phyloP scores from a whole-genome alignment of 1,284 basidiomycete genomes.

The Flammula alnicola region DNA sequence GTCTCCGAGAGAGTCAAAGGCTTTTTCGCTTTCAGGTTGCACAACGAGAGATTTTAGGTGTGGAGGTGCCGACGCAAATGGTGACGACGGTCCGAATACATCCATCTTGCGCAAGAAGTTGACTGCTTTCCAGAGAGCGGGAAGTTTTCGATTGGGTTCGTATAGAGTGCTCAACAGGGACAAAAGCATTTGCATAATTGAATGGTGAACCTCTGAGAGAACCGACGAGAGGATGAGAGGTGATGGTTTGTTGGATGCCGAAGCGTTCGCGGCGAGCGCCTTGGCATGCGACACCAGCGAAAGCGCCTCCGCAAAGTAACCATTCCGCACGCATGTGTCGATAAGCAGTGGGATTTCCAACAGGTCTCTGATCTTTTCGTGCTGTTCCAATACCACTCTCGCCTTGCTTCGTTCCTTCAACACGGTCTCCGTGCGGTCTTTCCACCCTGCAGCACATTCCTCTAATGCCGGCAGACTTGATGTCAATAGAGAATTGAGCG shows the following conservation, averaged over 20 bases:
- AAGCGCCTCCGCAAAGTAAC: slow-evolving; percentile 89
- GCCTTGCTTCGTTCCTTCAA: slow-evolving; percentile 71
- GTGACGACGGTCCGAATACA: slow-evolving; percentile 39
- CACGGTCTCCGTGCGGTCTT: slow-evolving; percentile 42
- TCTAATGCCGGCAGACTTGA: slow-evolving; percentile 76
- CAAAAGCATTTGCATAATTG: slow-evolving; percentile 74
- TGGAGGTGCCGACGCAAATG: slow-evolving; percentile 24
- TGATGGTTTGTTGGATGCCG: slow-evolving; percentile 41
- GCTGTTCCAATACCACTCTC: slow-evolving; percentile 83
- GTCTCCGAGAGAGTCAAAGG: slow-evolving; percentile 24
- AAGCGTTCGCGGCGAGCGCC: slow-evolving; percentile 34
- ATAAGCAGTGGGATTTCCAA: slow-evolving; percentile 90
- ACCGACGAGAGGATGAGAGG: slow-evolving; percentile 62
- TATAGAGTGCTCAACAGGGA: slow-evolving; percentile 82
- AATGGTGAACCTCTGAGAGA: slow-evolving; percentile 74
- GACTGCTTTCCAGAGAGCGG: slow-evolving; percentile 86
- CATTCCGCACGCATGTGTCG: slow-evolving; percentile 90
- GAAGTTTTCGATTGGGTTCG: slow-evolving; percentile 83
- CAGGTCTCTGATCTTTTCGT: slow-evolving; percentile 89
- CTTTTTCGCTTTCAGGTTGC: slow-evolving; percentile 17
- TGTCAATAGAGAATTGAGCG: slow-evolving; percentile 69
- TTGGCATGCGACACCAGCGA: slow-evolving; percentile 76
- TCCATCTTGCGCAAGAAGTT: slow-evolving; percentile 85
- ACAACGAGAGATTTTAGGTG: slow-evolving; percentile 17
- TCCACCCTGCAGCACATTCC: slow-evolving; percentile 68